A percentile compares a stretch with the other conserved stretches of the same genome.
Evolutionary conservation across 1,139 yeast species (phyloP).

Genomic region (Lodderomyces jiufengensis): DNA sequence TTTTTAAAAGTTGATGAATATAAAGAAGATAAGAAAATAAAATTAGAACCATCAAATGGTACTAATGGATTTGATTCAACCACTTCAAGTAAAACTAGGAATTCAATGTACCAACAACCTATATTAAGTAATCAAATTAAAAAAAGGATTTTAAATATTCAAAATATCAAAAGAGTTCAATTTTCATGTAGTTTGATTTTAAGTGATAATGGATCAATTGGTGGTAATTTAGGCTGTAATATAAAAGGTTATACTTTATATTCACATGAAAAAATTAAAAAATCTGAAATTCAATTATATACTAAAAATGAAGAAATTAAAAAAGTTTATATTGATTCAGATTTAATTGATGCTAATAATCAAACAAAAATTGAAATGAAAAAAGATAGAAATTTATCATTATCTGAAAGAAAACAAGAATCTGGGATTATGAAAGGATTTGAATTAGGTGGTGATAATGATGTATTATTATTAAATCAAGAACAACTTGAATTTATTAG

Average conservation of each 20-base stretch:
- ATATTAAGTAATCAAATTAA: slow-evolving; percentile 19
- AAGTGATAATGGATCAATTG: slow-evolving; percentile 36
- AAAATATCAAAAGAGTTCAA: slow-evolving; percentile 58
- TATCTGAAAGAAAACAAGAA: slow-evolving; percentile 42
- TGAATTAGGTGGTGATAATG: slow-evolving; percentile 24
- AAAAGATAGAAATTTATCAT: slow-evolving; percentile 13
- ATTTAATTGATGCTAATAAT: slow-evolving; percentile 18
- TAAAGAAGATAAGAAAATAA: slow-evolving; percentile 10
- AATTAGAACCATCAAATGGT: too few species aligned
- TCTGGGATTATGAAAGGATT: slow-evolving; percentile 29
- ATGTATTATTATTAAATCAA: slow-evolving; percentile 25
- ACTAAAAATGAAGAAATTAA: slow-evolving; percentile 38
- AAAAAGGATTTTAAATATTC: slow-evolving; percentile 48
- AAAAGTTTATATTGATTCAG: slow-evolving; percentile 51
- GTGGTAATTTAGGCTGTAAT: slow-evolving; percentile 56
- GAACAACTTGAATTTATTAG: slow-evolving; percentile 30
- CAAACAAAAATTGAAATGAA: slow-evolving; percentile 17
- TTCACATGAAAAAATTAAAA: slow-evolving; percentile 45
- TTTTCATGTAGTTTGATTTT: slow-evolving; percentile 55
- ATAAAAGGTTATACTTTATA: slow-evolving; percentile 70
- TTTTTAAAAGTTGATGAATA: slow-evolving; percentile 20
- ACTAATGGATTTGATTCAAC: too few species aligned
- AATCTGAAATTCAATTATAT: slow-evolving; percentile 39
- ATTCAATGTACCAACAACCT: slow-evolving; percentile 11
- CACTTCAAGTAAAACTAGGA: too few species aligned